These are phyloP conservation scores for Articulospora tetracladia DNA, from an alignment of 495 filamentous ascomycete genomes.

Conservation along the genomic window DNA sequence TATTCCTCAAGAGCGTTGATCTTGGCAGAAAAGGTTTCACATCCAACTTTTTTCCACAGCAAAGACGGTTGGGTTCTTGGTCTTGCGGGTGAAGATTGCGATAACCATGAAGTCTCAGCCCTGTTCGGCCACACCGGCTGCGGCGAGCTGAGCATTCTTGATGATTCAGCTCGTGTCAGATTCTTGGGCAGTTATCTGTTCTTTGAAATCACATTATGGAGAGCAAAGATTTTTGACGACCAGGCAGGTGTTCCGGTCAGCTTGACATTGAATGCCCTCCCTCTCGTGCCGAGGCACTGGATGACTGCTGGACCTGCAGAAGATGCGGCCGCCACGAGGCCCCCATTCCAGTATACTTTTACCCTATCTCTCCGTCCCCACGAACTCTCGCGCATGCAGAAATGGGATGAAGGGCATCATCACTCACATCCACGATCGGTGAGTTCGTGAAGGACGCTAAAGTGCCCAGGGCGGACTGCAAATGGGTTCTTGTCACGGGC, in stretches of 20 bases:
- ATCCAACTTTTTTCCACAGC: neutral
- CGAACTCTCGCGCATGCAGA: slow-evolving; percentile 1
- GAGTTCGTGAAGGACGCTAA: neutral
- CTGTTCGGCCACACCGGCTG: slow-evolving; percentile 8
- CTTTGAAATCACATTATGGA: neutral
- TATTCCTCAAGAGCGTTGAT: neutral
- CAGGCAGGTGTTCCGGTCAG: neutral
- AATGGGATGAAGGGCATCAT: neutral
- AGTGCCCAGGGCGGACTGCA: neutral
- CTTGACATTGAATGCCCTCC: too few relatives aligned
- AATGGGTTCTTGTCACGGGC: slow-evolving; percentile 1
- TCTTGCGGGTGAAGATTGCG: slow-evolving; percentile 2
- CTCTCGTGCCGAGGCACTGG: neutral
- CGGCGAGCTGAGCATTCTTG: neutral
- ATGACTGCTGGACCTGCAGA: neutral
- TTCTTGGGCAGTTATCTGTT: neutral
- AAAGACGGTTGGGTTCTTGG: neutral
- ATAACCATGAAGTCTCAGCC: slow-evolving; percentile 7
- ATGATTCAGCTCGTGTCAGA: slow-evolving; percentile 2
- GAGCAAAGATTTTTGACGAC: neutral
- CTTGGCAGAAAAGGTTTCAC: neutral
- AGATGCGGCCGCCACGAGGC: neutral
- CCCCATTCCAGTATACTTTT: neutral
- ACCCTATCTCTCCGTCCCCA: neutral
- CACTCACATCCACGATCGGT: neutral